Base-by-base conservation (phyloP, 2,329 filamentous ascomycete genomes). In the Fusarium sulawesiense region DNA sequence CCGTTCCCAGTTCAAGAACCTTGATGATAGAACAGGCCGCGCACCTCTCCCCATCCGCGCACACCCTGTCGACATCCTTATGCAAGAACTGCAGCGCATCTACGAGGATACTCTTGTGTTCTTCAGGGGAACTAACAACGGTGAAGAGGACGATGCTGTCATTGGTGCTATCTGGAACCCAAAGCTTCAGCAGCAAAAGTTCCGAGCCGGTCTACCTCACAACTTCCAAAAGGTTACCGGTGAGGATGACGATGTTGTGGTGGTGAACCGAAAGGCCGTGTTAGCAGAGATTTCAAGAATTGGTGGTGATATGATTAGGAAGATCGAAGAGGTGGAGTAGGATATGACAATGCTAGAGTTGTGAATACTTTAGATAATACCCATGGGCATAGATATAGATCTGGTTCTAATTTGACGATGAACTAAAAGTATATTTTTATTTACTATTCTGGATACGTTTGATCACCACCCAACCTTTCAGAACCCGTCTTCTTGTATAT, bases 61-160 rank as follows among this genome's bases (percentile, higher is more conserved):
- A 23, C 84, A 90, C n/a, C 88, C 92, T 0, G 82, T 89, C 2
- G 80, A 83, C 11, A 82, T 89, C 11, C 90, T 95, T 61, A 79
- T 94, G 18, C 80, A 83, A 18, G 92, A 96, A 74, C 82, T 98
- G 14, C 83, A 88, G 68, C 82, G 81, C 6, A 78, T 89, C 4
- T 98, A 94, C 76, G 86, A 86, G 6, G 86, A 90, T 37, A 87
- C 88, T 4, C 82, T 97, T 34, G 82, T 98, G 4, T 93, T 98
- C 79, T 98, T 98, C 83, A 87, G 90, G 68, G 91, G 93, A 20
- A 64, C 51, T 32, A 84, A 82, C 7, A 69, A 83, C 6, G 83
- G 54, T 14, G 71, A 68, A 4, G 78, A 84, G 2, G 83, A 84
- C 25, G 84, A 88, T 60, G 76, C 75, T 21, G 78, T 88, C 10